phyloP scores from a whole-genome alignment of 179 eudicot genomes.

The Vitellaria paradoxa region DNA sequence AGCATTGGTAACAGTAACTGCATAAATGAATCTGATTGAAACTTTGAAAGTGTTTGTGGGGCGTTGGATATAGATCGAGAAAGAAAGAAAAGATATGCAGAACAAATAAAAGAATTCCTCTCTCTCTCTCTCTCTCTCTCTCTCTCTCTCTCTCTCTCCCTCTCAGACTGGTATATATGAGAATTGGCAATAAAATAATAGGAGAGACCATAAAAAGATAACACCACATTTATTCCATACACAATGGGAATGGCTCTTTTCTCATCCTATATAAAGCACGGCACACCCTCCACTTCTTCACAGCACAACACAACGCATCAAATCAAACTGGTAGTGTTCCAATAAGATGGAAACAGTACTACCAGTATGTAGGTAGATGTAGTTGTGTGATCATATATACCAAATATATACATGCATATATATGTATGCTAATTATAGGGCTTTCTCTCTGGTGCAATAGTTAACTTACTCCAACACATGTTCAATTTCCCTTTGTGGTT shows the following conservation, averaged over 20 bases:
- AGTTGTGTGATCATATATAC: not conserved
- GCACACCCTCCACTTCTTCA: constrained; percentile 22
- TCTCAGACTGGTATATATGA: too few species aligned
- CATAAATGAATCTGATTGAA: not conserved
- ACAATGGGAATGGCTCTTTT: not conserved
- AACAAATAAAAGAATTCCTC: not conserved
- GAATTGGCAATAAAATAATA: not conserved
- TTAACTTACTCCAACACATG: too few species aligned
- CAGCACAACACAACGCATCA: constrained; percentile 18
- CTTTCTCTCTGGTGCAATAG: not conserved
- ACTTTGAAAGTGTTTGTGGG: not conserved
- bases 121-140: not conserved
- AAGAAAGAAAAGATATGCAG: not conserved
- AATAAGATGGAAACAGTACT: constrained; percentile 19
- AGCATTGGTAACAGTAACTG: not conserved
- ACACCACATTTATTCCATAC: constrained; percentile 14
- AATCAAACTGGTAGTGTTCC: constrained; percentile 24
- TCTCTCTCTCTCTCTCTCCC: not conserved
- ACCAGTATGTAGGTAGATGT: not conserved
- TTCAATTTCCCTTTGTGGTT: not conserved
- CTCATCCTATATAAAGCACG: constrained; percentile 33
- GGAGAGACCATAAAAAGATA: not conserved
- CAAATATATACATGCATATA: too few species aligned
- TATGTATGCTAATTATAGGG: not conserved
- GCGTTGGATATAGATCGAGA: not conserved